These are phyloP conservation scores for Colletotrichum liriopes DNA, from an alignment of 2,329 filamentous ascomycete species.

Conservation along the genomic window DNA sequence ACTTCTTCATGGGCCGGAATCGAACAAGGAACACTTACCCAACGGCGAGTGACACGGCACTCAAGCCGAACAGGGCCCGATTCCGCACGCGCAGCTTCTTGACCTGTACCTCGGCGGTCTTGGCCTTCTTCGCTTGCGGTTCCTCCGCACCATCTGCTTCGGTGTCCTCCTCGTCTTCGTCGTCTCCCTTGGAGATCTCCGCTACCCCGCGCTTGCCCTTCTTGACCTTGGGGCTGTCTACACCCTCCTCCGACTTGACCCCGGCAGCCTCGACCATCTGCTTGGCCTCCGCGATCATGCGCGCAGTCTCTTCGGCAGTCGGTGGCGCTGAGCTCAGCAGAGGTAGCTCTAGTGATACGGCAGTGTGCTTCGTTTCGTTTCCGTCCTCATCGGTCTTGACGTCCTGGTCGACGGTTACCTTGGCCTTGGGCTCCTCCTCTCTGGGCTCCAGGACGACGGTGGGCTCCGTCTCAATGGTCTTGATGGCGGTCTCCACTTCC, in stretches of 20 bases:
- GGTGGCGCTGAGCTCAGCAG: constrained; percentile 73
- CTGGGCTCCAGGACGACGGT: constrained; percentile 64
- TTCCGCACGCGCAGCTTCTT: constrained; percentile 90
- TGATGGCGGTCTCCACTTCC: constrained; percentile 56
- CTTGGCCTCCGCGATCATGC: constrained; percentile 89
- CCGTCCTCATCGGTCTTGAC: constrained; percentile 69
- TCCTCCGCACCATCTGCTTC: constrained; percentile 57
- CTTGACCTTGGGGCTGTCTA: constrained; percentile 54
- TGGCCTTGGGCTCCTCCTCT: constrained; percentile 74
- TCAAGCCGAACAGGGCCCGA: constrained; percentile 87
- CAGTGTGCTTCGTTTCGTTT: constrained; percentile 78
- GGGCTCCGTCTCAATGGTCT: constrained; percentile 67
- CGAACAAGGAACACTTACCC: constrained; percentile 73
- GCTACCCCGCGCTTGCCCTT: constrained; percentile 82
- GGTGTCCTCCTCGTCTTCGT: constrained; percentile 64
- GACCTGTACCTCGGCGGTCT: constrained; percentile 81
- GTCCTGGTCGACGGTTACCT: constrained; percentile 79
- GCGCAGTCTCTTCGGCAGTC: constrained; percentile 82
- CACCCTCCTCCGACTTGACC: constrained; percentile 56
- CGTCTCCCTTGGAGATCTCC: constrained; percentile 78
- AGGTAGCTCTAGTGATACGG: constrained; percentile 84
- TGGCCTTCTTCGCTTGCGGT: constrained; percentile 80
- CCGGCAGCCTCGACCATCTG: constrained; percentile 85
- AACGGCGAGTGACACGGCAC: constrained; percentile 83
- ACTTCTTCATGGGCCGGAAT: neutral